These are phyloP conservation scores for Leucosporidium scottii DNA, from an alignment of 768 basidiomycete species.

Conservation along the genomic window DNA sequence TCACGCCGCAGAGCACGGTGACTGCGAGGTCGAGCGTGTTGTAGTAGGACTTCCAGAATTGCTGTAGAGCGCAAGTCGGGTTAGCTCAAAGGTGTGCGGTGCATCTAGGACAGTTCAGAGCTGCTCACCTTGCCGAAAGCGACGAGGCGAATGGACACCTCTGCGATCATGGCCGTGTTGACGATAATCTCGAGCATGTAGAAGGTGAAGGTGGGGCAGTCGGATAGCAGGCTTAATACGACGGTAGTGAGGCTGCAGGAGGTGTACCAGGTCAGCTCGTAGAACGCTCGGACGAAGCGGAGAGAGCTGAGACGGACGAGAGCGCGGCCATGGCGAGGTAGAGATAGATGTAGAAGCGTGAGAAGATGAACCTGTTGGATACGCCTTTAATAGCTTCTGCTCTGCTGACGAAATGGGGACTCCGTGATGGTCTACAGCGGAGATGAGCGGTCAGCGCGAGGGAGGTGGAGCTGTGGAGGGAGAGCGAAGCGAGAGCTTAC, in stretches of 20 bases:
- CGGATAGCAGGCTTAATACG: conserved; percentile 69
- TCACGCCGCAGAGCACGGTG: conserved; percentile 81
- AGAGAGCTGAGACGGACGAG: conserved; percentile 43
- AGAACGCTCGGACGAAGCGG: not conserved
- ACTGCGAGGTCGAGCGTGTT: conserved; percentile 45
- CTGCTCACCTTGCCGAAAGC: conserved; percentile 83
- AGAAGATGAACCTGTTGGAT: conserved; percentile 84
- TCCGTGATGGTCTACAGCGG: conserved; percentile 1
- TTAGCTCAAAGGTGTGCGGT: not conserved
- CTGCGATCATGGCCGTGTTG: conserved; percentile 81
- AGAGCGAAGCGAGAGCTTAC: not conserved
- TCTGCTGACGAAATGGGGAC: conserved; percentile 53
- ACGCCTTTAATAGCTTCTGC: conserved; percentile 75
- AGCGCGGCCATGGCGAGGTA: conserved; percentile 84
- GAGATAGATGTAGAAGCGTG: conserved; percentile 68
- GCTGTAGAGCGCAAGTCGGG: conserved; percentile 47
- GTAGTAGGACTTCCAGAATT: conserved; percentile 69
- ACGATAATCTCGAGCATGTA: conserved; percentile 83
- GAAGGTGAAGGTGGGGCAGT: conserved; percentile 79
- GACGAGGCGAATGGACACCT: conserved; percentile 83
- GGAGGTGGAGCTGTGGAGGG: not conserved
- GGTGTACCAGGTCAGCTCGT: not conserved
- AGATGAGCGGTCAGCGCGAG: not conserved
- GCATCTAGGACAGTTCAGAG: not conserved
- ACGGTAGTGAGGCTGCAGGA: conserved; percentile 59